Evolutionary conservation across 106 monocot genomes (phyloP), one percentile per base, ranked within the genome.

Genomic region (Narthecium ossifragum): DNA sequence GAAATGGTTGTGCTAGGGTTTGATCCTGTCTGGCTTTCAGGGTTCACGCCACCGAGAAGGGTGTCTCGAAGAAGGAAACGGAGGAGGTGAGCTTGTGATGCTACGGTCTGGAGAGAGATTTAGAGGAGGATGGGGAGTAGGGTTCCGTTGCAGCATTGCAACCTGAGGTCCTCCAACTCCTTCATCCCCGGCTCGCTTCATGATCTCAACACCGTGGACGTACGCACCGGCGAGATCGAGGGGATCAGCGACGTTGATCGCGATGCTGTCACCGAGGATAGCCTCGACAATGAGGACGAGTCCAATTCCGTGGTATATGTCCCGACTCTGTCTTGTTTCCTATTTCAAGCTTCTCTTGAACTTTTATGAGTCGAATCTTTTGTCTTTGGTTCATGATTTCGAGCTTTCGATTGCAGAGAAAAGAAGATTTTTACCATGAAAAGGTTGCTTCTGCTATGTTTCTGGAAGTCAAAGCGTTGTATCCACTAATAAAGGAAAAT

Each of bases 191-290:
- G 62, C 50, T 75, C 87, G 3, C 64, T 88, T 43, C 80, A 88
- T 63, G 88, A 92, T 51, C 83, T 92, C 29, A 86, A 92, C 73
- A 69, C 76, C 5, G 77, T 81, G 10, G 89, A 85, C 48, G 72
- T 64, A 1, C 67, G 64, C 18, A 55, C 67, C 3, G 80, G 64
- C 10, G 90, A 85, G 40, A 79, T 85, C 48, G 86, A 86, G 26
- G 82, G 79, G 57, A 86, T 86, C 50, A 77, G 91, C 59, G 86
- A 80, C 34, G 83, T 85, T 9, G 91, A 86, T 63, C 82, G 83
- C 9, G 86, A 84, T 31, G 84, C 80, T 14, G 63, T 88, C 24
- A 84, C 75, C 22, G 92, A 80, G 34, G 92, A 80, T 48, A 87
- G 86, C 69, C 54, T 92, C 46, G 83, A 87, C 15, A 70, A 86